Base-by-base conservation (phyloP, 345 rosid genomes). In the Hirschfeldia incana region DNA sequence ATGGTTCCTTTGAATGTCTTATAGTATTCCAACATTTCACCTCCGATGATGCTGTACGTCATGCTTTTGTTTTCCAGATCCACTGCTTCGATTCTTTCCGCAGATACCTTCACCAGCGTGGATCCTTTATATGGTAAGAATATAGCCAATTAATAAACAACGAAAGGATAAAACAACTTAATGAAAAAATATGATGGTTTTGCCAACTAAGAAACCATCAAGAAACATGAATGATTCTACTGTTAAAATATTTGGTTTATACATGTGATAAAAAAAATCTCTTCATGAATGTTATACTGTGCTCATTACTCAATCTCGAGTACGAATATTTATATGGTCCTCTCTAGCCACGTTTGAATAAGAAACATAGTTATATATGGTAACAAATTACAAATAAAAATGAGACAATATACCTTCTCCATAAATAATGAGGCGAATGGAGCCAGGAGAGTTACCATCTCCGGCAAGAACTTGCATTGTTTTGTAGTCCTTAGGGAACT, bases 21-120 rank as follows among this genome's bases (percentile, higher is more conserved):
- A 90, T 91, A 94, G 87, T 80, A 92, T 15, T 92, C 85, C 77
- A 89, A 75, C 72, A 92, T 89, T 79, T 91, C 98, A 2, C 97
- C 98, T 0, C 83, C 97, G 11, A 91, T 83, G 37, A 94, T 80
- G 73, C 87, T 86, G 84, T 92, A 94, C 29, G 77, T 33, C 53
- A 84, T 87, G 37, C 73, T 46, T 85, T 53, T 91, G 11, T 84
- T 84, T n/a, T 44, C 90, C 68, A 88, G 87, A 49, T 94, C 89
- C 49, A 88, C 95, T 0, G 76, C 78, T 15, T 90, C 97, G 1
- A 91, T 92, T 87, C 61, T 88, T 89, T 94, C 97, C 37, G 86
- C 87, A 3, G 98, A 92, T 30, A 73, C 64, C 75, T 88, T 88
- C 12, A 91, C 95, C 32, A 94, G 65, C 6, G 90, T 74, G 72